Evolutionary conservation across 2,329 filamentous ascomycete genomes (phyloP).

Genomic region (Gnomoniopsis sp.): DNA sequence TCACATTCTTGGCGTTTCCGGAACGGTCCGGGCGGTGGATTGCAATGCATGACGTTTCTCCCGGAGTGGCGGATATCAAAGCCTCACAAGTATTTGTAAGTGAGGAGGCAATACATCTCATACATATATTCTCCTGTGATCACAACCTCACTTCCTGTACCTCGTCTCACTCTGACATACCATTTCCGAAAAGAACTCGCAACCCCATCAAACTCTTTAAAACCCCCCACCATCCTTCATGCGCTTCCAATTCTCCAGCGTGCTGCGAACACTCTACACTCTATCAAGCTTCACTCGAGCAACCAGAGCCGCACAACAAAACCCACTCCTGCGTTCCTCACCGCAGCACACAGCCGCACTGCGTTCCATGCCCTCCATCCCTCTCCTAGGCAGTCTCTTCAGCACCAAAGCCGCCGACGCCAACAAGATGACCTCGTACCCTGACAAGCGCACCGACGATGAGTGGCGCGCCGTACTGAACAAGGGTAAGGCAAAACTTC

Average conservation of each 20-base stretch:
- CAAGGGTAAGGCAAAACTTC: conserved; percentile 37
- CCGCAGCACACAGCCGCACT: conserved; percentile 26
- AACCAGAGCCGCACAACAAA: conserved; percentile 25
- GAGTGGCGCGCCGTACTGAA: conserved; percentile 89
- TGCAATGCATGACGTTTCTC: neutral
- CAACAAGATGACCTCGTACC: conserved; percentile 64
- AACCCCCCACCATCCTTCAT: conserved; percentile 30
- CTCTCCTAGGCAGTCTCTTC: conserved; percentile 76
- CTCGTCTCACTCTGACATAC: no score
- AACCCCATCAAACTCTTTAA: neutral
- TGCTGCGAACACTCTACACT: conserved; percentile 43
- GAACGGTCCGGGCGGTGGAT: neutral
- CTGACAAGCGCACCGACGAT: conserved; percentile 74
- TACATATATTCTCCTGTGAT: conserved; percentile 2
- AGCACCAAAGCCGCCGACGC: conserved; percentile 52
- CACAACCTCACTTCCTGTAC: no score
- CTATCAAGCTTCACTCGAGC: conserved; percentile 44
- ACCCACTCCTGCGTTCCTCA: conserved; percentile 19
- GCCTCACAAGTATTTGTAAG: conserved; percentile 15
- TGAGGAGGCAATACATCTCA: neutral
- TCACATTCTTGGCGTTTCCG: neutral
- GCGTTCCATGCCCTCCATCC: conserved; percentile 71
- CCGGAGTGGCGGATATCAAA: conserved; percentile 11
- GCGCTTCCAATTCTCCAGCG: conserved; percentile 46
- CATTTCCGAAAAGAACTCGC: neutral